Percentiles rank a stretch among this genome's conserved stretches.
phyloP scores from a whole-genome alignment of 176 grass and related monocot genomes.

The Musa schizocarpa region DNA sequence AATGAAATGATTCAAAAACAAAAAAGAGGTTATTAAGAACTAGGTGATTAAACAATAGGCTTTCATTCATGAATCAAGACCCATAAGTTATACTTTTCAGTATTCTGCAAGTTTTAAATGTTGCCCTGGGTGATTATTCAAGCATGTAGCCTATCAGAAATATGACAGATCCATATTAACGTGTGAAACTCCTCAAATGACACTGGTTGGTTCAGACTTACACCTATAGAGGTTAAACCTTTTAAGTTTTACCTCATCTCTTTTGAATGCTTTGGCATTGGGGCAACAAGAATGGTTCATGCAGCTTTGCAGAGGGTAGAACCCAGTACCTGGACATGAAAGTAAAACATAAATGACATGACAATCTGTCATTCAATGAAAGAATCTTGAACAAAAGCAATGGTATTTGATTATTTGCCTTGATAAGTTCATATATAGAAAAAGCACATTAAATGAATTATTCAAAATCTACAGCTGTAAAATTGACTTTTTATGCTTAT shows the following conservation, averaged over 20 bases:
- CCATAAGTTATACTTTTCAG: not conserved
- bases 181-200: not conserved
- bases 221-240: not conserved
- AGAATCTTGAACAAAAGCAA: not conserved
- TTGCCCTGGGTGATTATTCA: not conserved
- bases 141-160: not conserved
- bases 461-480: too few species aligned
- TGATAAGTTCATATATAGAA: not conserved
- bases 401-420: not conserved
- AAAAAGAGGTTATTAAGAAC: too few species aligned
- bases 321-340: constrained; percentile 53
- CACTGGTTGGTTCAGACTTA: not conserved
- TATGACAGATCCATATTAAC: not conserved
- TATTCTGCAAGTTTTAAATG: not conserved
- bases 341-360: not conserved
- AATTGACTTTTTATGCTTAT: too few species aligned
- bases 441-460: not conserved
- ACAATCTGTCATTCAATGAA: not conserved
- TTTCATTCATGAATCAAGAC: not conserved
- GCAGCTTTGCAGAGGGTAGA: constrained; percentile 96
- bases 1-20: too few species aligned
- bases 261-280: constrained; percentile 95
- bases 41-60: too few species aligned
- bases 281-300: constrained; percentile 97
- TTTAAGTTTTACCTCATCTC: constrained; percentile 45